A percentile compares a stretch with the other conserved stretches of the same genome.
Evolutionary conservation across 1,139 yeast genomes (phyloP).

Genomic region (Oligophagozyma castellii): DNA sequence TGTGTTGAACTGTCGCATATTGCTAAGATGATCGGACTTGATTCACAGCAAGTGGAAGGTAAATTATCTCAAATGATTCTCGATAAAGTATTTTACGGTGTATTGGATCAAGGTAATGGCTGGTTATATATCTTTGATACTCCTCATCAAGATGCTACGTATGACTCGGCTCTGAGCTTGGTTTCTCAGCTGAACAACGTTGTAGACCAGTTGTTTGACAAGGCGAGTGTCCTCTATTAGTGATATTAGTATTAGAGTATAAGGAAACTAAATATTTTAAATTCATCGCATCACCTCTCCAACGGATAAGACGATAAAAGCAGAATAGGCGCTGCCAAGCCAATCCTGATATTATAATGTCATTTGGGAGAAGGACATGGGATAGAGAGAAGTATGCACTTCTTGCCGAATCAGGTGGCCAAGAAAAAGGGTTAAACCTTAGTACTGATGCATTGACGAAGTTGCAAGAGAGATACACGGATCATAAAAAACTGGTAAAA

Average conservation of each 20-base stretch:
- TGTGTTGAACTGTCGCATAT: slow-evolving; percentile 86
- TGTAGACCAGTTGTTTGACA: slow-evolving; percentile 85
- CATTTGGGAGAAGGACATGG: slow-evolving; percentile 61
- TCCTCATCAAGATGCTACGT: slow-evolving; percentile 79
- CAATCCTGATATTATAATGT: too few relatives aligned
- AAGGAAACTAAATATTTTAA: too few relatives aligned
- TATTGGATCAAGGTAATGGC: slow-evolving; percentile 95
- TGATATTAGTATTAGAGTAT: too few relatives aligned
- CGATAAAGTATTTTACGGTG: slow-evolving; percentile 89
- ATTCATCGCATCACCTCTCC: too few relatives aligned
- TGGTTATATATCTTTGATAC: slow-evolving; percentile 89
- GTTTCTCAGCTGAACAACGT: slow-evolving; percentile 78
- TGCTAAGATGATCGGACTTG: slow-evolving; percentile 78
- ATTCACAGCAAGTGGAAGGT: slow-evolving; percentile 82
- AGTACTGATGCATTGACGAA: slow-evolving; percentile 9
- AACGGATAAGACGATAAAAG: too few relatives aligned
- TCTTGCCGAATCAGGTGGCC: slow-evolving; percentile 26
- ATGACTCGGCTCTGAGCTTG: slow-evolving; percentile 76
- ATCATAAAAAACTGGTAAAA: slow-evolving; percentile 15
- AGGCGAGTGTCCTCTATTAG: slow-evolving; percentile 68
- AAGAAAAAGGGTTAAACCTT: slow-evolving; percentile 6
- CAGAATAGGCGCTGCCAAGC: too few relatives aligned
- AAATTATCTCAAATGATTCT: slow-evolving; percentile 92
- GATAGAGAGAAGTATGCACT: slow-evolving; percentile 48
- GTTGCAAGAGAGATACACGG: slow-evolving; percentile 16